phyloP scores from a whole-genome alignment of 140 eudicot genomes.

The Erigeron philadelphicus region DNA sequence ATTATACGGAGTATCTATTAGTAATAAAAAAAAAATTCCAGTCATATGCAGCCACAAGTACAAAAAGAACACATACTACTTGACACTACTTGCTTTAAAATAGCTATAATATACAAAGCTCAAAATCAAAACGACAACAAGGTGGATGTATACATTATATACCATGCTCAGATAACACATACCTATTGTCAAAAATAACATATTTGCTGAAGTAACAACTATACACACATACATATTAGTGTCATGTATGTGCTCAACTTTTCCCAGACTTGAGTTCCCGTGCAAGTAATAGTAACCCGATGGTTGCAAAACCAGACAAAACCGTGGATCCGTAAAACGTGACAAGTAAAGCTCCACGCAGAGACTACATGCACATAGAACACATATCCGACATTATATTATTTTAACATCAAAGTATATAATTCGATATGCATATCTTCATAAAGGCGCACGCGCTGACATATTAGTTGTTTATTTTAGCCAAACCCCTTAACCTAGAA shows the following conservation, averaged over 20 bases:
- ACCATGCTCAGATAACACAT: constrained; percentile 13
- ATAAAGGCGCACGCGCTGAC: too few relatives aligned
- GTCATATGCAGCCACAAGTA: neutral
- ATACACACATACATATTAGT: neutral
- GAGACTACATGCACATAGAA: constrained; percentile 50
- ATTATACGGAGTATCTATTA: too few relatives aligned
- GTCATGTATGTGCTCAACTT: constrained; percentile 34
- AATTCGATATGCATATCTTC: too few relatives aligned
- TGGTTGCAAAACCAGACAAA: constrained; percentile 56
- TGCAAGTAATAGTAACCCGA: constrained; percentile 58
- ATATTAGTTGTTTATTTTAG: too few relatives aligned
- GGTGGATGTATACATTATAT: neutral
- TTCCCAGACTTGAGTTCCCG: constrained; percentile 53
- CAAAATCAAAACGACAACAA: neutral
- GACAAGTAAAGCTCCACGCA: constrained; percentile 65
- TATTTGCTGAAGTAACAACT: constrained; percentile 11
- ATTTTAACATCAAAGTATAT: neutral
- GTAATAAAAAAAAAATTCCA: too few relatives aligned
- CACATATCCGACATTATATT: neutral
- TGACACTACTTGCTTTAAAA: neutral
- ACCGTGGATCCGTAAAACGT: constrained; percentile 56
- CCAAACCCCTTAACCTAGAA: too few relatives aligned
- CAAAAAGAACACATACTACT: too few relatives aligned
- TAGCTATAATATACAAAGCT: neutral
- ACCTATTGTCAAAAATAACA: neutral